Evolutionary conservation across 805 yeast species (phyloP).

Genomic region (Metschnikowia anglica): DNA sequence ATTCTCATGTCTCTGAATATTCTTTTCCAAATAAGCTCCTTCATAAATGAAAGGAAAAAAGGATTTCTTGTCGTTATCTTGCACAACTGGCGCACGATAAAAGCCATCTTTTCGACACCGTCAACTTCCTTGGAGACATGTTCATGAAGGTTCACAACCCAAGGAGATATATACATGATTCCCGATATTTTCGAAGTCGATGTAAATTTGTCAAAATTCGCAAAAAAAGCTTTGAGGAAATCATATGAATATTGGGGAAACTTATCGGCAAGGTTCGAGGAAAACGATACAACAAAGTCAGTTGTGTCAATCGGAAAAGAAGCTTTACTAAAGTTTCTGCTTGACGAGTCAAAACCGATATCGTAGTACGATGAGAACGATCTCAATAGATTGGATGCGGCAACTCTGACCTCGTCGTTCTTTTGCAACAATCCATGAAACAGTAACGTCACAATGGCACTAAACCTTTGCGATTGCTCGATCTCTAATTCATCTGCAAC

Average conservation of each 20-base stretch:
- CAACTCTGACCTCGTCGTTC: constrained; percentile 56
- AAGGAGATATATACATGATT: constrained; percentile 60
- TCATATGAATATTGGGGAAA: constrained; percentile 62
- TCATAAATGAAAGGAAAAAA: constrained; percentile 51
- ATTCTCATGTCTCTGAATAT: constrained; percentile 62
- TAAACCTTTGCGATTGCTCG: constrained; percentile 46
- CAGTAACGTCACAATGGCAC: constrained; percentile 61
- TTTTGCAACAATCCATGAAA: constrained; percentile 67
- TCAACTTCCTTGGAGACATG: constrained; percentile 57
- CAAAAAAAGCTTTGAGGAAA: constrained; percentile 52
- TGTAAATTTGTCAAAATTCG: constrained; percentile 41
- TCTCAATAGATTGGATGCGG: constrained; percentile 63
- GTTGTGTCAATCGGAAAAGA: constrained; percentile 68
- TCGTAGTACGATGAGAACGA: constrained; percentile 60
- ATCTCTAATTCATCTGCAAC: constrained; percentile 45
- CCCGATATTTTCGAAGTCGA: constrained; percentile 40
- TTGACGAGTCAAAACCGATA: constrained; percentile 56
- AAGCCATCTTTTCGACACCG: constrained; percentile 62
- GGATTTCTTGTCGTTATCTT: constrained; percentile 52
- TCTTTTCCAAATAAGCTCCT: constrained; percentile 65
- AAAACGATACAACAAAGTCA: constrained; percentile 56
- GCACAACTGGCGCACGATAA: constrained; percentile 61
- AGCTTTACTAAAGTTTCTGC: constrained; percentile 54
- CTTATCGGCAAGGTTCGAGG: constrained; percentile 53
- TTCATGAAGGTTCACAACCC: constrained; percentile 67